A percentile compares a stretch with the other conserved stretches of the same genome.
Evolutionary conservation across 352 stramenopile genomes (phyloP).

Genomic region (Peronospora farinosa): DNA sequence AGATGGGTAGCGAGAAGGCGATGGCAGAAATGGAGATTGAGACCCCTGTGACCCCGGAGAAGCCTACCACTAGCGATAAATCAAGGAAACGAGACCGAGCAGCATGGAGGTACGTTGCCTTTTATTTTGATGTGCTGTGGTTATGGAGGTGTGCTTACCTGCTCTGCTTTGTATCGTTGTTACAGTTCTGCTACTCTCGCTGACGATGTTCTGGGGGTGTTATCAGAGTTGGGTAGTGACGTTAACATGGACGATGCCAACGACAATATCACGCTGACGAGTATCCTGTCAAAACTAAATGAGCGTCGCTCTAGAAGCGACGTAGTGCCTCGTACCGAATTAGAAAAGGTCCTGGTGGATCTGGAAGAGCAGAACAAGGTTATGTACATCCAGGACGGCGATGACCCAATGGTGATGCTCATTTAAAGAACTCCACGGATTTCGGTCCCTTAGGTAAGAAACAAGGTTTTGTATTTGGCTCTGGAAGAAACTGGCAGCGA

Average conservation of each 20-base stretch:
- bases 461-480: slow-evolving; percentile 25
- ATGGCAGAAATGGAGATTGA: slow-evolving; percentile 33
- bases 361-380: slow-evolving; percentile 86
- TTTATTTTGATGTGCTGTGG: slow-evolving; percentile 1
- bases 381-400: slow-evolving; percentile 84
- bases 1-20: slow-evolving; percentile 15
- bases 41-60: slow-evolving; percentile 17
- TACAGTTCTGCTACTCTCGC: slow-evolving; percentile 49
- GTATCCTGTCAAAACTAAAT: slow-evolving; percentile 58
- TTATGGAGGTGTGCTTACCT: not conserved
- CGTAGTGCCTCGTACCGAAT: slow-evolving; percentile 38
- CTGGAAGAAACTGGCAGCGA: slow-evolving; percentile 18
- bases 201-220: slow-evolving; percentile 53
- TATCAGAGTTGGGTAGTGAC: slow-evolving; percentile 53
- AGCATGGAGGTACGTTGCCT: slow-evolving; percentile 50
- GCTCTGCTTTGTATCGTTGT: slow-evolving; percentile 8
- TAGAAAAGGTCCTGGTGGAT: slow-evolving; percentile 64
- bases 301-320: slow-evolving; percentile 24
- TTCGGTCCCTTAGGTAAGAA: slow-evolving; percentile 3
- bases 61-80: slow-evolving; percentile 8
- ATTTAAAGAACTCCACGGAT: slow-evolving; percentile 40
- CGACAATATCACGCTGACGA: slow-evolving; percentile 52
- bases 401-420: slow-evolving; percentile 80
- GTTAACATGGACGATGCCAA: slow-evolving; percentile 57
- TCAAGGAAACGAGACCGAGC: slow-evolving; percentile 64